Evolutionary conservation across 495 filamentous ascomycete species (phyloP).

Genomic region (Trichoderma orchidacearum): DNA sequence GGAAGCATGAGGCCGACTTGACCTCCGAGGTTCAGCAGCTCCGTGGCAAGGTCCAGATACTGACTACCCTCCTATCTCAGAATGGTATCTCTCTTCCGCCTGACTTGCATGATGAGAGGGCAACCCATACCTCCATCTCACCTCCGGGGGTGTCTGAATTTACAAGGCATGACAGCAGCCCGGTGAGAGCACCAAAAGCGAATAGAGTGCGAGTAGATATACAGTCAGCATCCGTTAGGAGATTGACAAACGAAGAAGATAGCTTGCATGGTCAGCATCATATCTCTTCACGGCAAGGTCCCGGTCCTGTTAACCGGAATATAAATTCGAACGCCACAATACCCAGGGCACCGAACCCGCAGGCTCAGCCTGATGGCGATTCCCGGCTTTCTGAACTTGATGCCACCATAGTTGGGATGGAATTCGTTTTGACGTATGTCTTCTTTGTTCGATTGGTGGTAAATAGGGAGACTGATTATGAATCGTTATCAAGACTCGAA

Average conservation of each 20-base stretch:
- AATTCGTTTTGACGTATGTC: constrained; percentile 8
- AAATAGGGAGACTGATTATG: neutral
- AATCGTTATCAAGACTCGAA: constrained; percentile 4
- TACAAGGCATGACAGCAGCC: neutral
- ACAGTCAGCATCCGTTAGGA: neutral
- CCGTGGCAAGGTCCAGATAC: constrained; percentile 6
- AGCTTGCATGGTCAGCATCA: neutral
- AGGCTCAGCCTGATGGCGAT: neutral
- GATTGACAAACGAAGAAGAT: neutral
- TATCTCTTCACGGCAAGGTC: neutral
- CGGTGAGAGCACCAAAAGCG: neutral
- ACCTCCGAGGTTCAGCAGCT: constrained; percentile 11
- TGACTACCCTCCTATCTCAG: constrained; percentile 2
- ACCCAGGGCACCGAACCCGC: neutral
- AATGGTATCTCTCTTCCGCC: neutral
- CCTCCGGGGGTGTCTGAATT: neutral
- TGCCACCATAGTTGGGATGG: constrained; percentile 6
- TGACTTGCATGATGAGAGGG: neutral
- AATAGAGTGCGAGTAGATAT: neutral
- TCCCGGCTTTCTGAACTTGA: constrained; percentile 5
- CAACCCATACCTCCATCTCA: neutral
- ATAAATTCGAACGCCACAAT: neutral
- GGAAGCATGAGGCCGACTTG: constrained; percentile 16
- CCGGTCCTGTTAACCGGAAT: neutral
- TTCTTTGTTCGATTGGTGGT: no score